Base-by-base conservation (phyloP, 2,329 filamentous ascomycete species). In the Stagonosporopsis tanaceti region DNA sequence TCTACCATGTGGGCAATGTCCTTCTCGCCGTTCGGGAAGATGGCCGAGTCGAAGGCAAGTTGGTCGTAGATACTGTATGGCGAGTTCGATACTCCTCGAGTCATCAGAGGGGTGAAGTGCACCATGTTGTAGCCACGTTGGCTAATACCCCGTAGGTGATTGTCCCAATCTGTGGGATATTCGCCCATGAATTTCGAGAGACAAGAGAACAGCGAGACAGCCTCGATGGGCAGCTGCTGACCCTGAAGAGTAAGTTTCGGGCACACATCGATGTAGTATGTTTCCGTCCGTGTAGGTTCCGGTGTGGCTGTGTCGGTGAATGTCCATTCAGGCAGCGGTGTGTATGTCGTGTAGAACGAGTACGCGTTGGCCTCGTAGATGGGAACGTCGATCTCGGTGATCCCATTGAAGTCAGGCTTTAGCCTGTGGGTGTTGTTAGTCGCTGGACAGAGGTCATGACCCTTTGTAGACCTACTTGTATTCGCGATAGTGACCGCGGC, bases 131-230 rank as follows among this genome's bases (percentile, higher is more conserved):
- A 99, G 42, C 93, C 93, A 60, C 95, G 86, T 69, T 91, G 87
- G 74, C 91, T 91, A 74, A 99, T 97, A 27, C 95, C 93, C 54
- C 85, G 84, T 55, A 99, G 80, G 75, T 98, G 94, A 48, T 87
- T 89, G 73, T 97, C 87, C 93, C 94, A 99, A 70, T 97, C 91
- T 15, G 83, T 83, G 0, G 94, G 92, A 72, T 95, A 97, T 71
- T 89, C 88, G 61, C 95, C 95, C 92, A 99, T 96, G 79, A 97
- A 97, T 79, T 99, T 99, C 73, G 94, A 97, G 62, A 99, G 91
- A 53, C 94, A 85, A 11, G 95, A 98, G 79, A 97, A 96, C 64
- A 97, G 85, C 14, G 92, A 96, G 47, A 99, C 82, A 1, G 94
- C 92, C 65, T 95, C 88, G 67, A 98, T 82, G 1, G 95, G 93